These are phyloP conservation scores for Phlyctochytrium arcticum DNA, from an alignment of 192 early-diverging fungal genomes.

Conservation along the genomic window DNA sequence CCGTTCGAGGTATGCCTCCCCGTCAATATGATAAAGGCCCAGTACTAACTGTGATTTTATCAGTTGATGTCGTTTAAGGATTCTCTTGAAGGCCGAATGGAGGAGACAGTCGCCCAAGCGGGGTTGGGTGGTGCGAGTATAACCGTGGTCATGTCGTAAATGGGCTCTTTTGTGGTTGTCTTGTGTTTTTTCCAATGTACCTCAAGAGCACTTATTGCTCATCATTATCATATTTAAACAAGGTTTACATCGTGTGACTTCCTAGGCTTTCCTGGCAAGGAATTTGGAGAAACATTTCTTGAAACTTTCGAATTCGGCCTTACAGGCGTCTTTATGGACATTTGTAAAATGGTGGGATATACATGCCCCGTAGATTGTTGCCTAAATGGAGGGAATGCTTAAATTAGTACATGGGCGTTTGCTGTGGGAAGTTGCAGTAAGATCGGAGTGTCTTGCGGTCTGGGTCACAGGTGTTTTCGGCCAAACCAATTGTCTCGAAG, in stretches of 20 bases:
- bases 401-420: neutral
- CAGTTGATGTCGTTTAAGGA: conserved; percentile 60
- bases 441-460: neutral
- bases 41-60: conserved; percentile 3
- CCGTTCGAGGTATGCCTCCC: conserved; percentile 63
- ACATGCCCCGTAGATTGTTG: neutral
- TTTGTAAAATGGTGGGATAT: neutral
- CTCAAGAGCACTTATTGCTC: too few species aligned
- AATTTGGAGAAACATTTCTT: neutral
- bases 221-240: too few species aligned
- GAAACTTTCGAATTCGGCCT: neutral
- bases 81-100: conserved; percentile 59
- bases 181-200: too few species aligned
- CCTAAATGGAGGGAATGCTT: neutral
- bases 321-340: neutral
- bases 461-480: too few species aligned
- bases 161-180: neutral
- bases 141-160: conserved; percentile 14
- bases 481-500: too few species aligned
- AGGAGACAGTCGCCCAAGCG: conserved; percentile 69
- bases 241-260: too few species aligned
- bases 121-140: conserved; percentile 24
- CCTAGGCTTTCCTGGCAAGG: too few species aligned
- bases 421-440: too few species aligned
- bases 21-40: neutral